Evolutionary conservation across 2,329 filamentous ascomycete genomes (phyloP).

Genomic region (Xylaria sp.): DNA sequence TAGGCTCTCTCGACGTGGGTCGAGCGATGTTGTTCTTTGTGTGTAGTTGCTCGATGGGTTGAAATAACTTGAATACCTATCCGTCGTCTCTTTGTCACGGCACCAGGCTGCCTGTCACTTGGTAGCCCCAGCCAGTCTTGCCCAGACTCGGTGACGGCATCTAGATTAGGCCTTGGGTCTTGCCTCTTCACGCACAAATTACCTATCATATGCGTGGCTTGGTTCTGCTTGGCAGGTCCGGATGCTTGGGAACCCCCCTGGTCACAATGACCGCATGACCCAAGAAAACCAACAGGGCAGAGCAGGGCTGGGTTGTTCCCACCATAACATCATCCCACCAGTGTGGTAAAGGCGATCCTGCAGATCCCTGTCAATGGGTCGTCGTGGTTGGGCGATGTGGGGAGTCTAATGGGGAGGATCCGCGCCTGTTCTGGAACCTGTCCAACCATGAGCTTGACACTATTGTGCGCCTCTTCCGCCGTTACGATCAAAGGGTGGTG

Average conservation of each 20-base stretch:
- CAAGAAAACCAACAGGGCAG: slow-evolving; percentile 19
- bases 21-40: too few relatives aligned
- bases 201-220: slow-evolving; percentile 9
- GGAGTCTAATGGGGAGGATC: slow-evolving; percentile 35
- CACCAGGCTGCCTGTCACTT: background rate
- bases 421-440: slow-evolving; percentile 25
- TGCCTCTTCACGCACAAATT: slow-evolving; percentile 4
- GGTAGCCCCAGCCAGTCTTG: too few relatives aligned
- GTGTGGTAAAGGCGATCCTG: slow-evolving; percentile 35
- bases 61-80: too few relatives aligned
- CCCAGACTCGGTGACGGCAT: too few relatives aligned
- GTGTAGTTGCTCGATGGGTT: too few relatives aligned
- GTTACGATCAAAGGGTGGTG: slow-evolving; percentile 22
- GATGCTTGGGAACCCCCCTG: slow-evolving; percentile 22
- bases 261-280: slow-evolving; percentile 28
- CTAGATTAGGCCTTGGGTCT: background rate
- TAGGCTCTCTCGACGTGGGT: background rate
- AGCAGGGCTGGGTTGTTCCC: slow-evolving; percentile 27
- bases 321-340: slow-evolving; percentile 36
- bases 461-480: slow-evolving; percentile 29
- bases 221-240: slow-evolving; percentile 22
- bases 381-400: slow-evolving; percentile 33
- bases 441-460: slow-evolving; percentile 16
- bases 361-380: slow-evolving; percentile 32
- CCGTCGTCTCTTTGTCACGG: background rate